These are phyloP conservation scores for Allium fistulosum DNA, from an alignment of 106 monocot genomes.

Conservation along the genomic window DNA sequence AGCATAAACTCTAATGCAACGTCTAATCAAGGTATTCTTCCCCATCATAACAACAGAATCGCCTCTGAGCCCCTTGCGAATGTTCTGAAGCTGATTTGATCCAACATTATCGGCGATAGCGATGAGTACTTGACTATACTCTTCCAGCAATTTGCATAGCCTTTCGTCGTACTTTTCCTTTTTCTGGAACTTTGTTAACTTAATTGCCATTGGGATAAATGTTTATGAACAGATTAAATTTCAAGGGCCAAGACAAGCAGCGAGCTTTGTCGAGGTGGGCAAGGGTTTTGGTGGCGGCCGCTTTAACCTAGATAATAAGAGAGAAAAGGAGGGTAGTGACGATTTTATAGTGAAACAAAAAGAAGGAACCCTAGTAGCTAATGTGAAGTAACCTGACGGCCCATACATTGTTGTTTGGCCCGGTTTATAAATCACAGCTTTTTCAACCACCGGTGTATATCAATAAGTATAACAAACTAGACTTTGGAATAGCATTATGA, in stretches of 20 bases:
- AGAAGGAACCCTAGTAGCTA: not conserved
- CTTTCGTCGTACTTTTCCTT: slow-evolving; percentile 77
- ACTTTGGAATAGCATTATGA: too few relatives aligned
- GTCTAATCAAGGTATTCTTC: slow-evolving; percentile 87
- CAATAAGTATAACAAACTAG: too few relatives aligned
- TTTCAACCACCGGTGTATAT: too few relatives aligned
- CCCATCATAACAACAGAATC: slow-evolving; percentile 81
- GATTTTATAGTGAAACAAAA: not conserved
- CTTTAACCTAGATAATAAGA: not conserved
- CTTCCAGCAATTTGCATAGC: slow-evolving; percentile 63
- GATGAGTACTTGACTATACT: slow-evolving; percentile 71
- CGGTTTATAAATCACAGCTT: too few relatives aligned
- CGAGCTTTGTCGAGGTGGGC: not conserved
- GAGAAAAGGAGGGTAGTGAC: not conserved
- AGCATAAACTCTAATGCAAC: slow-evolving; percentile 66
- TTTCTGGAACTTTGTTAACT: slow-evolving; percentile 77
- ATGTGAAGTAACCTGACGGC: too few relatives aligned
- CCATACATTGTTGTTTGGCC: too few relatives aligned
- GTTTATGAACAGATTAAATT: not conserved
- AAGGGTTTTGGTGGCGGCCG: not conserved
- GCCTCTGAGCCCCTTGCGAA: slow-evolving; percentile 52
- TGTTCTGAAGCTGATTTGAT: slow-evolving; percentile 76
- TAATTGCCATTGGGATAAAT: slow-evolving; percentile 49
- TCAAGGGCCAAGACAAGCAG: not conserved
- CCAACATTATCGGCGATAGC: slow-evolving; percentile 85